A percentile compares a stretch with the other conserved stretches of the same genome.
Evolutionary conservation across 345 rosid genomes (phyloP).

Genomic region (Fremontodendron californicum): DNA sequence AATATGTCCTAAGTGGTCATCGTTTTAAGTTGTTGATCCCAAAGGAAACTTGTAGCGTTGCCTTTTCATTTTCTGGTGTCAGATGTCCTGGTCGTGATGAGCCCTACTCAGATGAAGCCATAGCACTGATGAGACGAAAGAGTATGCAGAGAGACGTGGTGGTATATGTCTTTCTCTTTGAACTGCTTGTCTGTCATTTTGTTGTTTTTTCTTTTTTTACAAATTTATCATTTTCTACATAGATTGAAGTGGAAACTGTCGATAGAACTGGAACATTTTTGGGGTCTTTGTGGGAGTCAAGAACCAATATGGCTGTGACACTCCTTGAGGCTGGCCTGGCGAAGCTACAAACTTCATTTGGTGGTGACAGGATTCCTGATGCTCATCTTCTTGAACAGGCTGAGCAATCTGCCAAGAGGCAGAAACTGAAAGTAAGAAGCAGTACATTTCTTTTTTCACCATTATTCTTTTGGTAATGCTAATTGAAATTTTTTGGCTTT

Average conservation of each 20-base stretch:
- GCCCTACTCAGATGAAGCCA: constrained; percentile 91
- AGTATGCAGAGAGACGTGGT: constrained; percentile 98
- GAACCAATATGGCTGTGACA: constrained; percentile 59
- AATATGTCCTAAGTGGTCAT: constrained; percentile 96
- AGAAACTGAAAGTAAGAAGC: constrained; percentile 75
- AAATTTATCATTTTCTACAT: constrained; percentile 12
- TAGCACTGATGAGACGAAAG: constrained; percentile 89
- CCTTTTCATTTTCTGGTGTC: constrained; percentile 96
- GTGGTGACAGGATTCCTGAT: constrained; percentile 75
- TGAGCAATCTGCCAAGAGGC: constrained; percentile 77
- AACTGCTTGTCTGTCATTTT: constrained; percentile 9
- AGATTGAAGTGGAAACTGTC: constrained; percentile 94
- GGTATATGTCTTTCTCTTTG: constrained; percentile 36
- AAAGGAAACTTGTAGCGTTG: constrained; percentile 92
- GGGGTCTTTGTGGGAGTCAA: constrained; percentile 94
- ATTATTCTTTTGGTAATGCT: neutral
- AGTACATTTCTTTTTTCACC: neutral
- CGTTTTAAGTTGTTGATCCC: constrained; percentile 93
- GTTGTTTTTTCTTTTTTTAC: constrained; percentile 8
- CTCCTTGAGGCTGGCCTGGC: constrained; percentile 98
- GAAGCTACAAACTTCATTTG: constrained; percentile 79
- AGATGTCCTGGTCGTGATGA: constrained; percentile 96
- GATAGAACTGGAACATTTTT: constrained; percentile 95
- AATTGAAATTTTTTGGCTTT: neutral
- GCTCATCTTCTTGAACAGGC: constrained; percentile 84